Evolutionary conservation across 2,329 filamentous ascomycete genomes (phyloP), one percentile per base, ranked within the genome.

Genomic region (Aureobasidium zeae): DNA sequence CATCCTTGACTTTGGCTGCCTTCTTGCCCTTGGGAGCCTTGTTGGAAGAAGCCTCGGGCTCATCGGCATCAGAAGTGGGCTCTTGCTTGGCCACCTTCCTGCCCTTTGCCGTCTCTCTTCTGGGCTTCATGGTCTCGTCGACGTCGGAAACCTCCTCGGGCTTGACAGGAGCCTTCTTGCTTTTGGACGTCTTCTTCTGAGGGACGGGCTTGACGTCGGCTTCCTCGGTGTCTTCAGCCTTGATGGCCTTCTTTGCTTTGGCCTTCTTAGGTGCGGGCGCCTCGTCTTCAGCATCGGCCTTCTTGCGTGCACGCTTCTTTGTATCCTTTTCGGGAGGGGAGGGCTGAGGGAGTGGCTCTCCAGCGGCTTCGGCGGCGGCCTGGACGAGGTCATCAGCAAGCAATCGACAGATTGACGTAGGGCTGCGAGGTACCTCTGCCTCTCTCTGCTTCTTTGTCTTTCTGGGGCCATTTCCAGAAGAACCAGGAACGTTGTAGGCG

Each of bases 401-500:
- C 2, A 31, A 15, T 3, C 12, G 2, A 15, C 12, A 9, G 6
- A 21, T 5, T 6, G 19, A n/a, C 15, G 4, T 9, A 16, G 1
- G 20, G 10, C 6, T 5, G 19, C 3, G 26, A 17, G 10, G 19
- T 4, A 32, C 51, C 62, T 60, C 47, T 58, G 59, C 51, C 53
- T 62, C 33, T 51, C 46, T 51, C n/a, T 56, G 54, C 20, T 58
- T 54, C 35, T 46, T 44, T 30, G 52, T 53, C 11, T 54, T 49
- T 16, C 76, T 77, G 56, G 83, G 84, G 17, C 82, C 81, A 16
- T n/a, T 37, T 9, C 37, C 37, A 16, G 47, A 67, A 54, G 72
- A 68, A 12, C 83, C 83, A 3, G 76, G 79, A 15, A 74, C 70
- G 58, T 91, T 93, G 65, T 77, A 74, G 56, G 83, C 81, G 3